Evolutionary conservation across 192 early-diverging fungal genomes (phyloP).

Genomic region (Coemansia sp.): DNA sequence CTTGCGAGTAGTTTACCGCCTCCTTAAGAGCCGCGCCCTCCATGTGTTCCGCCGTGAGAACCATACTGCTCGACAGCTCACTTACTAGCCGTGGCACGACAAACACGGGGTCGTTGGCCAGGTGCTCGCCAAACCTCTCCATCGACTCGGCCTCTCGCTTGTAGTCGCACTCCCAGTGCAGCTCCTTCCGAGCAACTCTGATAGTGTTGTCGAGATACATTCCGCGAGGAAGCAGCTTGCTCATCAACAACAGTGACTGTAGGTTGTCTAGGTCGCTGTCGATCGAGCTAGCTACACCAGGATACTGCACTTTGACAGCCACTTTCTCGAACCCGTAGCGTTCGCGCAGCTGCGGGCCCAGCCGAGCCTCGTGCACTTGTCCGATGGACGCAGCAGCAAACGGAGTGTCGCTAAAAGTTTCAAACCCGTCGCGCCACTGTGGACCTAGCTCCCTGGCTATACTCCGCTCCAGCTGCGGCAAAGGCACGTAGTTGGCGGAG

Average conservation of each 20-base stretch:
- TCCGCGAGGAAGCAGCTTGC: conserved; percentile 84
- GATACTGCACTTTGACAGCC: conserved; percentile 96
- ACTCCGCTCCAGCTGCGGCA: conserved; percentile 74
- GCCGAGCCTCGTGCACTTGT: conserved; percentile 70
- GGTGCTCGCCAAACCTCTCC: conserved; percentile 61
- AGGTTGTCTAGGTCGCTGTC: conserved; percentile 86
- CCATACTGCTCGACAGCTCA: conserved; percentile 66
- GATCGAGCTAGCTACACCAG: conserved; percentile 85
- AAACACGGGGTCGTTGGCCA: conserved; percentile 62
- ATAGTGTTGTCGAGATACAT: conserved; percentile 97
- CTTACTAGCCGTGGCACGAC: conserved; percentile 72
- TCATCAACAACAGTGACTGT: conserved; percentile 73
- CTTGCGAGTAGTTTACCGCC: conserved; percentile 59
- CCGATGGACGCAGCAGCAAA: conserved; percentile 93
- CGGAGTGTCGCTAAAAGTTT: conserved; percentile 71
- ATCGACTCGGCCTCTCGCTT: conserved; percentile 78
- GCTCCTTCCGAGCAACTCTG: conserved; percentile 80
- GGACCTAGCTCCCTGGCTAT: conserved; percentile 67
- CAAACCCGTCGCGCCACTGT: conserved; percentile 70
- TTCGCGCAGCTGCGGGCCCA: conserved; percentile 21
- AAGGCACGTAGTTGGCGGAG: conserved; percentile 94
- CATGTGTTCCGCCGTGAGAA: conserved; percentile 80
- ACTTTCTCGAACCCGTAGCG: conserved; percentile 48
- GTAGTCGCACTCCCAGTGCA: conserved; percentile 95
- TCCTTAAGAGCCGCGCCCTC: conserved; percentile 68